These are phyloP conservation scores for Alloteropsis angusta DNA, from an alignment of 202 grass and related monocot species.

Conservation along the genomic window DNA sequence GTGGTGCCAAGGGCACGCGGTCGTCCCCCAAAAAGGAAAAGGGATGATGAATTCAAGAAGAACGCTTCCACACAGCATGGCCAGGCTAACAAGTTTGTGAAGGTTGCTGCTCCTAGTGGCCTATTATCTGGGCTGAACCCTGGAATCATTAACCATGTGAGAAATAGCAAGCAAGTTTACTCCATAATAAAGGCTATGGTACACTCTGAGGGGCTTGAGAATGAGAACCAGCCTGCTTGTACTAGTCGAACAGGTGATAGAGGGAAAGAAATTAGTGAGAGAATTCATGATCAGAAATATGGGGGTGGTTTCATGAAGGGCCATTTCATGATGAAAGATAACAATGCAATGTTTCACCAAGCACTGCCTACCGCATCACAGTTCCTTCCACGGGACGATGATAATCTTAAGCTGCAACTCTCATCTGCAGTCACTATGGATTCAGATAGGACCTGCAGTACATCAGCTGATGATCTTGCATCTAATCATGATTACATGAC, in stretches of 20 bases:
- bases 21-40: conserved; percentile 61
- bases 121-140: conserved; percentile 89
- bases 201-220: conserved; percentile 55
- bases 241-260: conserved; percentile 25
- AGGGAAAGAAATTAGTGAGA: conserved; percentile 40
- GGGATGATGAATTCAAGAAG: conserved; percentile 42
- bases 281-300: conserved; percentile 37
- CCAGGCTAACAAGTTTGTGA: conserved; percentile 53
- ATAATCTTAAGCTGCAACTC: conserved; percentile 51
- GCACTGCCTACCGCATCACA: conserved; percentile 18
- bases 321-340: conserved; percentile 33
- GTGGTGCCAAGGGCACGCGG: conserved; percentile 45
- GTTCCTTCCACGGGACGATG: conserved; percentile 27
- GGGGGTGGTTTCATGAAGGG: conserved; percentile 30
- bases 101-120: conserved; percentile 84
- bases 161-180: conserved; percentile 97
- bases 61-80: conserved; percentile 39
- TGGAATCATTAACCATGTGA: conserved; percentile 98
- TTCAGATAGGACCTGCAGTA: conserved; percentile 50
- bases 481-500: conserved; percentile 59
- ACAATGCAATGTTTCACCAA: conserved; percentile 23
- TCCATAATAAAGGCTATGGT: conserved; percentile 96
- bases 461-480: conserved; percentile 43
- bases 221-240: conserved; percentile 21
- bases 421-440: conserved; percentile 38